These are phyloP conservation scores for Neurospora intermedia DNA, from an alignment of 495 filamentous ascomycete genomes.

Conservation along the genomic window DNA sequence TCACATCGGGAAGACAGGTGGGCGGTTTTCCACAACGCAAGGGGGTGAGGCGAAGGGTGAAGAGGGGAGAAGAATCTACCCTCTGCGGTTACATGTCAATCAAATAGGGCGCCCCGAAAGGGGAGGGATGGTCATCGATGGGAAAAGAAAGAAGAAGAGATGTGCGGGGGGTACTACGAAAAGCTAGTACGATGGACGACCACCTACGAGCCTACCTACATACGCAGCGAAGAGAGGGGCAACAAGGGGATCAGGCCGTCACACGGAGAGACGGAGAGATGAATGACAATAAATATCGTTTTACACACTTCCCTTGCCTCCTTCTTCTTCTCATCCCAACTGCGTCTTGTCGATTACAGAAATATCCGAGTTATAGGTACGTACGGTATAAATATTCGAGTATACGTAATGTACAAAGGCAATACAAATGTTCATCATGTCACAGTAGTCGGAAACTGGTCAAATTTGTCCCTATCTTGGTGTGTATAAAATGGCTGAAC, in stretches of 20 bases:
- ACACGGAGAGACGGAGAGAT: background rate
- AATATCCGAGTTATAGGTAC: background rate
- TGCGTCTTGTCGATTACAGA: background rate
- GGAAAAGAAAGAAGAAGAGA: background rate
- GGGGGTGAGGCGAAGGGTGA: background rate
- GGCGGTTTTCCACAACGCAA: background rate
- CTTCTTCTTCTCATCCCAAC: background rate
- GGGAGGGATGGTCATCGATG: background rate
- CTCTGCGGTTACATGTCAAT: background rate
- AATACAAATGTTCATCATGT: background rate
- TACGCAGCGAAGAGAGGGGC: background rate
- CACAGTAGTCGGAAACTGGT: background rate
- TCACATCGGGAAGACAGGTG: background rate
- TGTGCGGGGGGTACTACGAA: background rate
- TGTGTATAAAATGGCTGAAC: background rate
- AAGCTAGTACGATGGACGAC: background rate
- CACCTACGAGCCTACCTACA: background rate
- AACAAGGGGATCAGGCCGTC: background rate
- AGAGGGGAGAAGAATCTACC: background rate
- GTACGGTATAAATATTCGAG: background rate
- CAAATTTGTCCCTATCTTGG: background rate
- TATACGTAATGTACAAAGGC: too few species aligned
- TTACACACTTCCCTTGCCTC: background rate
- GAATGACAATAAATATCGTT: background rate
- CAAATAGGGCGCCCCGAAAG: background rate